Conservation (phyloP, 768 basidiomycete genomes). For the Ephemerocybe angulata region DNA sequence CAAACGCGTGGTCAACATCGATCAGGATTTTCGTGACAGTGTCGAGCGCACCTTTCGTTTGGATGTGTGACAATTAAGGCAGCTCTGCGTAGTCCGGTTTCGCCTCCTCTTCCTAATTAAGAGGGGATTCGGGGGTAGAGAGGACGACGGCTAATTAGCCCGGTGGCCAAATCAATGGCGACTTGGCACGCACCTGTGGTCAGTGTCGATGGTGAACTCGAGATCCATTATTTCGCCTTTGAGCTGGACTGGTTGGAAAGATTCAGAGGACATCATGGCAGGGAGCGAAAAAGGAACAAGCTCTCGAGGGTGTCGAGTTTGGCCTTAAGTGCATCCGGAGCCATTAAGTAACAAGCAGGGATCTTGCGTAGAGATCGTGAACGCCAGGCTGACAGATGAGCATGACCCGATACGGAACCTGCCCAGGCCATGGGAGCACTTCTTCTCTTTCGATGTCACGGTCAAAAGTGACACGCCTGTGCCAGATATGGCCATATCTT, state of each 20-base stretch:
- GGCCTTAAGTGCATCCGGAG: conserved; percentile 54
- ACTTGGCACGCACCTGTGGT: conserved; percentile 50
- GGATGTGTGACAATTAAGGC: conserved; percentile 88
- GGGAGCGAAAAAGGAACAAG: conserved; percentile 46
- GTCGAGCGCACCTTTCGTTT: conserved; percentile 70
- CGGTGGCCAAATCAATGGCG: conserved; percentile 36
- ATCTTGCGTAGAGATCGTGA: conserved; percentile 41
- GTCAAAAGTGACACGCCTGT: conserved; percentile 11
- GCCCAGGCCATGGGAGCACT: conserved; percentile 16
- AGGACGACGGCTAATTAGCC: conserved; percentile 45
- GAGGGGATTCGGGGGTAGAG: conserved; percentile 42
- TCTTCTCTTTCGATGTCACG: conserved; percentile 31
- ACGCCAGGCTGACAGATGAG: conserved; percentile 34
- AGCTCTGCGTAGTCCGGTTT: conserved; percentile 89
- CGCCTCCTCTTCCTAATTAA: conserved; percentile 76
- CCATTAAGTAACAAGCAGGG: conserved; percentile 55
- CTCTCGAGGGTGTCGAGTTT: conserved; percentile 42
- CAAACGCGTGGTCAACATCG: conserved; percentile 14
- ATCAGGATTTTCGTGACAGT: conserved; percentile 6
- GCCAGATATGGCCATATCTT: conserved; percentile 26
- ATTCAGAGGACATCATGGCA: conserved; percentile 54
- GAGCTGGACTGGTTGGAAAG: conserved; percentile 57
- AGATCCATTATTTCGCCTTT: conserved; percentile 79
- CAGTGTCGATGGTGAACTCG: conserved; percentile 67
- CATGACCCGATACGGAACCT: conserved; percentile 30